A percentile compares a stretch with the other conserved stretches of the same genome.
phyloP scores from a whole-genome alignment of 768 basidiomycete species.

The Cystofilobasidium bisporidii region DNA sequence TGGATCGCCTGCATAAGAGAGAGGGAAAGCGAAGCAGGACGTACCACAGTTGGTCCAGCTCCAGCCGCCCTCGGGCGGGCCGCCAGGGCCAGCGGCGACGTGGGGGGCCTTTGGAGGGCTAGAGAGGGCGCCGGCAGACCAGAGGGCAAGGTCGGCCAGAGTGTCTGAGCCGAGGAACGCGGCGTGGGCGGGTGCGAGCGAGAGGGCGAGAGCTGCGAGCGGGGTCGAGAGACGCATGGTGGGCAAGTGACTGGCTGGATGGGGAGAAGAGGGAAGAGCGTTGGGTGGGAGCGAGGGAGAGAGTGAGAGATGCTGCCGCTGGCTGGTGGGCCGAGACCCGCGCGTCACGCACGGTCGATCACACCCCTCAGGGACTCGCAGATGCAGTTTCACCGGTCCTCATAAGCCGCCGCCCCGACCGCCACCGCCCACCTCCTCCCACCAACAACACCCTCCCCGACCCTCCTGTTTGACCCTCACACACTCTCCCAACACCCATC shows the following conservation, averaged over 20 bases:
- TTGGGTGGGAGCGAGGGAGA: neutral
- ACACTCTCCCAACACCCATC: no score
- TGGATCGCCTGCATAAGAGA: neutral
- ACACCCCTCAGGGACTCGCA: no score
- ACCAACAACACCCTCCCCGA: no score
- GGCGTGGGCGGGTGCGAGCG: neutral
- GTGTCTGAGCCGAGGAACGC: neutral
- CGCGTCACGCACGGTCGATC: neutral
- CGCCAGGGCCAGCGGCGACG: conserved; percentile 9
- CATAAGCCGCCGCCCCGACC: no score
- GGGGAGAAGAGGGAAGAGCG: neutral
- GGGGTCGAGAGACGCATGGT: conserved; percentile 1
- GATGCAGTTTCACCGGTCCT: neutral
- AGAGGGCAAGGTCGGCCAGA: conserved; percentile 36
- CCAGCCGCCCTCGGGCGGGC: conserved; percentile 48
- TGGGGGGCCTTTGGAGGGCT: conserved; percentile 37
- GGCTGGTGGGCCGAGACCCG: neutral
- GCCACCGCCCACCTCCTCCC: no score
- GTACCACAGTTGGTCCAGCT: conserved; percentile 63
- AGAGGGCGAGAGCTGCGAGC: neutral
- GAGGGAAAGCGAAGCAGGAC: conserved; percentile 37
- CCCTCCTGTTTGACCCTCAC: no score
- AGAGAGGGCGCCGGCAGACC: conserved; percentile 31
- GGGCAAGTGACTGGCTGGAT: neutral
- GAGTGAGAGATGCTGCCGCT: neutral